Evolutionary conservation across 768 basidiomycete genomes (phyloP).

Genomic region (Lanmaoa pseudosensibilis): DNA sequence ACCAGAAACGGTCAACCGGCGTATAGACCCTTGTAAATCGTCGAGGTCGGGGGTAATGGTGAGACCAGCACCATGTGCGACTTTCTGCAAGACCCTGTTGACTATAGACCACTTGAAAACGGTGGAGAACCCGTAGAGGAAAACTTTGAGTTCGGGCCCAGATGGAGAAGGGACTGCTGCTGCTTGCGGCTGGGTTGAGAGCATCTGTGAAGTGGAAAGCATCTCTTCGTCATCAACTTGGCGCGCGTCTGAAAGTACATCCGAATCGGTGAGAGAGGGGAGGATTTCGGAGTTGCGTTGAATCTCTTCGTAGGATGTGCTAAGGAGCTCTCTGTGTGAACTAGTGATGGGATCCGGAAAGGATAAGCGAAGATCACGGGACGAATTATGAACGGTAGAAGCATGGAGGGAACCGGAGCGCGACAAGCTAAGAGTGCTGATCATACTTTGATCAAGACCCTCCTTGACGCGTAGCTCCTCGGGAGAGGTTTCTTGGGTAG

Average conservation of each 20-base stretch:
- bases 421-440: slow-evolving; percentile 75
- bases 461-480: slow-evolving; percentile 73
- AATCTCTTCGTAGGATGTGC: slow-evolving; percentile 56
- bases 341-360: slow-evolving; percentile 83
- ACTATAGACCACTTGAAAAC: slow-evolving; percentile 62
- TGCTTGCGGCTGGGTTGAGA: slow-evolving; percentile 35
- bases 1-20: slow-evolving; percentile 28
- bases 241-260: slow-evolving; percentile 13
- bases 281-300: slow-evolving; percentile 40
- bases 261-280: slow-evolving; percentile 21
- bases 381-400: slow-evolving; percentile 56
- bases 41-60: slow-evolving; percentile 23
- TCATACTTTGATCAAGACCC: slow-evolving; percentile 79
- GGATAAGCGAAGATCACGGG: slow-evolving; percentile 74
- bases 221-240: slow-evolving; percentile 36
- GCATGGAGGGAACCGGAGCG: slow-evolving; percentile 60
- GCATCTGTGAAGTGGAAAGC: slow-evolving; percentile 18
- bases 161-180: slow-evolving; percentile 20
- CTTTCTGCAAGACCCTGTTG: slow-evolving; percentile 57
- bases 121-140: slow-evolving; percentile 66
- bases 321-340: slow-evolving; percentile 57
- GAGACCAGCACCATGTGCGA: slow-evolving; percentile 39
- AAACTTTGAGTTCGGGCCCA: slow-evolving; percentile 53
- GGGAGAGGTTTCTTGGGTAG: slow-evolving; percentile 37
- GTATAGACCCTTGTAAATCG: slow-evolving; percentile 22